Evolutionary conservation across 2,329 filamentous ascomycete species (phyloP).

Genomic region (Orbilia ellipsospora): DNA sequence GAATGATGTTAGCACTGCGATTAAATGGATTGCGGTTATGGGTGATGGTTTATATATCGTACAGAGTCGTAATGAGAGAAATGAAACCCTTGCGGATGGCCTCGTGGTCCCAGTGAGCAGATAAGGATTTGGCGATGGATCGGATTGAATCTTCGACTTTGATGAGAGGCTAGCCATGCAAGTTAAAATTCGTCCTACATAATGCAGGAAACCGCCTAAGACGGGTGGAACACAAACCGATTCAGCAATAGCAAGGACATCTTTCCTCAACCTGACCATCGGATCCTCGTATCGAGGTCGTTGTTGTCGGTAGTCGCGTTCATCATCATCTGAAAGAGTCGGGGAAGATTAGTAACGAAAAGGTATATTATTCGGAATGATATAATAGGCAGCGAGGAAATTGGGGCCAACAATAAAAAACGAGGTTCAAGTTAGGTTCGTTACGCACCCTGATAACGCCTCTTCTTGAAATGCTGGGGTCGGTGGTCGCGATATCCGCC

Average conservation of each 20-base stretch:
- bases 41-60: conserved; percentile 58
- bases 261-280: conserved; percentile 77
- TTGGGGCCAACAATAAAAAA: conserved; percentile 16
- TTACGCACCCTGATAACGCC: conserved; percentile 53
- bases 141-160: conserved; percentile 82
- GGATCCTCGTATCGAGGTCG: conserved; percentile 76
- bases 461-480: conserved; percentile 53
- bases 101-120: conserved; percentile 86
- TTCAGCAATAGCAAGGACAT: conserved; percentile 83
- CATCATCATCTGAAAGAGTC: conserved; percentile 71
- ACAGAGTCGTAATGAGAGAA: conserved; percentile 79
- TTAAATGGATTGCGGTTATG: no score
- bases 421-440: conserved; percentile 6
- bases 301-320: conserved; percentile 68
- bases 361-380: not conserved
- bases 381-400: not conserved
- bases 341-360: conserved; percentile 17
- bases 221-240: conserved; percentile 66
- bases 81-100: conserved; percentile 79
- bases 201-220: not conserved
- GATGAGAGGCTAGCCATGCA: conserved; percentile 69
- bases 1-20: not conserved
- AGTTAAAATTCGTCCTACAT: conserved; percentile 9
- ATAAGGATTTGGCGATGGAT: conserved; percentile 78
- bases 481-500: conserved; percentile 48